Base-by-base conservation (phyloP, 73 alveolate species). In the Tetrahymena borealis region DNA sequence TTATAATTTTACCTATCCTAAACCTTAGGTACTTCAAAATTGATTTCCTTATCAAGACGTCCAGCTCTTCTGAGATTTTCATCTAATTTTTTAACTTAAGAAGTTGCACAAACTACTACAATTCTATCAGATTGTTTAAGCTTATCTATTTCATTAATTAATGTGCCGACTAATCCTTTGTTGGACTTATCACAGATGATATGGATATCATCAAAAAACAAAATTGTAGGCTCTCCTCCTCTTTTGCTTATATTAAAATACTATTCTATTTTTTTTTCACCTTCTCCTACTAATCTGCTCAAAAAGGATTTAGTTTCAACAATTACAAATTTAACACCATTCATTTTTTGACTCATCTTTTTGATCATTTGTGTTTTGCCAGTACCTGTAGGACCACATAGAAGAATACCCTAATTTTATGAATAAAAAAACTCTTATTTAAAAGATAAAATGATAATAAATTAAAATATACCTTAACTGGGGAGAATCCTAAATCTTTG, bases 21-120 rank as follows among this genome's bases (percentile, higher is more conserved):
- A 13, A 60, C 85, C 28, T 93, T 93, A 7, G 95, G 95, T 10
- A 39, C 38, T 40, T 93, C 95, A 79, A 93, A 79, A 39, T 39
- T 90, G 5, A 93, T 93, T 93, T 93, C 95, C 39, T 93, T 93
- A 24, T 93, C 95, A 85, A 93, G 91, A 41, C 95, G 90, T 16
- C 95, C 95, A 37, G 93, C 90, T 85, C 95, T 93, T 39, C 90
- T 93, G 7, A 93, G 37, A 32, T 85, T 85, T 12, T 93, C 95
- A 32, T 90, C 90, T 79, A 93, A 32, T 20, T 93, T 91, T 90
- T 93, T 93, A 4, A 39, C 32, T 28, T 43, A 40, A 20, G 39
- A 60, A 3, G 95, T 85, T 31, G 93, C 95, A 31, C 90, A 79
- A 90, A 90, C 38, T 24, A 60, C 85, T 24, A 60, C 85, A 3